phyloP scores from a whole-genome alignment of 2,329 filamentous ascomycete species.

The Sclerotinia subarctica region DNA sequence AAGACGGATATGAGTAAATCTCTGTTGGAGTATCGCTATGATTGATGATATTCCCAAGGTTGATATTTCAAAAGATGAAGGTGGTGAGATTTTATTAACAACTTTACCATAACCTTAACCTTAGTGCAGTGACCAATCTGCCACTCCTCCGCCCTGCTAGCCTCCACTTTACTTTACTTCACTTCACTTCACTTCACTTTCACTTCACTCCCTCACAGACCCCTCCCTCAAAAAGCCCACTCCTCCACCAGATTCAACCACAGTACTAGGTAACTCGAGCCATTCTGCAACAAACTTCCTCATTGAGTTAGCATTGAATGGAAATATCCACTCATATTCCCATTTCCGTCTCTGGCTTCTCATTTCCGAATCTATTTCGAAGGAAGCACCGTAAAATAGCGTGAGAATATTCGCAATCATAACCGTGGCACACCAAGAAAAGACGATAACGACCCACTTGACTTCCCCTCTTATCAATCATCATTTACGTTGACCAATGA shows the following conservation, averaged over 20 bases:
- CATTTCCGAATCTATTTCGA: background rate
- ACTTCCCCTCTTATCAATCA: slow-evolving; percentile 7
- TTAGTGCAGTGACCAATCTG: no score
- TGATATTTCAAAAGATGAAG: background rate
- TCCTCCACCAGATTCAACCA: background rate
- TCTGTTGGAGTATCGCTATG: background rate
- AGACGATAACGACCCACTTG: slow-evolving; percentile 11
- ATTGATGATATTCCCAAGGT: background rate
- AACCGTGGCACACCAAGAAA: background rate
- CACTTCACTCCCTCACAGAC: background rate
- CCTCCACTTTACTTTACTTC: background rate
- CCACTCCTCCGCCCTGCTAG: background rate
- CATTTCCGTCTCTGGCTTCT: background rate
- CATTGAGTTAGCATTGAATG: background rate
- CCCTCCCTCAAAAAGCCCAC: background rate
- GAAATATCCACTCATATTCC: background rate
- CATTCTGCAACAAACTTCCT: slow-evolving; percentile 2
- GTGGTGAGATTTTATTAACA: slow-evolving; percentile 6
- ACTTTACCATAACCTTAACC: no score
- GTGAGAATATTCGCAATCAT: background rate
- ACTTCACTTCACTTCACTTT: no score
- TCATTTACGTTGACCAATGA: background rate
- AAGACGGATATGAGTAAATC: background rate
- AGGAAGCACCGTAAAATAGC: background rate
- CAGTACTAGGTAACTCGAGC: background rate